A percentile compares a stretch with the other conserved stretches of the same genome.
These are phyloP conservation scores for Penicillium macrosclerotiorum DNA, from an alignment of 495 filamentous ascomycete species.

Conservation along the genomic window DNA sequence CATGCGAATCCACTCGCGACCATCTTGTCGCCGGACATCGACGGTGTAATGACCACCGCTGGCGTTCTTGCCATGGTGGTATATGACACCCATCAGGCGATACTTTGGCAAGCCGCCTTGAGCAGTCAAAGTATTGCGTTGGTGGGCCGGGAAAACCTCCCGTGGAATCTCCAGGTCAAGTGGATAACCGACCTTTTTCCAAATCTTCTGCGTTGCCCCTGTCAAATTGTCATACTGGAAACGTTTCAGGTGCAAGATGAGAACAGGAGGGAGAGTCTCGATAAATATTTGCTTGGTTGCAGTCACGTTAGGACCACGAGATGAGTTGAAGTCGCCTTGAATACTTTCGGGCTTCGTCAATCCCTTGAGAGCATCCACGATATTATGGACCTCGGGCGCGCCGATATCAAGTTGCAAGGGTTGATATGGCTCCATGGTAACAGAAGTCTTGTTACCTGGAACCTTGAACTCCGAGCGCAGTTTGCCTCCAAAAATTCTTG, in stretches of 20 bases:
- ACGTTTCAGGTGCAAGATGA: constrained; percentile 93
- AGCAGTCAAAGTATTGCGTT: constrained; percentile 59
- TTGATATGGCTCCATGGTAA: constrained; percentile 91
- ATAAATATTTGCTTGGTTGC: constrained; percentile 95
- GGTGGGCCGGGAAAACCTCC: constrained; percentile 80
- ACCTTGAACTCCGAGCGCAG: constrained; percentile 86
- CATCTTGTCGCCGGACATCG: constrained; percentile 91
- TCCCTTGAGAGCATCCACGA: constrained; percentile 84
- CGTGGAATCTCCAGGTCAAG: constrained; percentile 90
- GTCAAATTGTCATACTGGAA: constrained; percentile 93
- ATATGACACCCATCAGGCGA: constrained; percentile 84
- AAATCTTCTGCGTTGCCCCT: constrained; percentile 89
- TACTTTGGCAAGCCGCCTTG: constrained; percentile 75
- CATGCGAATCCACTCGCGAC: constrained; percentile 89
- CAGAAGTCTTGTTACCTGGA: constrained; percentile 81
- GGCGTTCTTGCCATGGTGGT: constrained; percentile 95
- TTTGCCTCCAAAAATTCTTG: constrained; percentile 91
- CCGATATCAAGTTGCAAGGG: constrained; percentile 94
- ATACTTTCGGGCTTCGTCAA: constrained; percentile 81
- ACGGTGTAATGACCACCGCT: constrained; percentile 96
- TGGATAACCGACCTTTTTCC: constrained; percentile 96
- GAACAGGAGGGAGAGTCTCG: constrained; percentile 85
- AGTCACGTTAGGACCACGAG: constrained; percentile 69
- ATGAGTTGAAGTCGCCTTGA: constrained; percentile 82
- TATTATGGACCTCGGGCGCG: constrained; percentile 77